phyloP scores from a whole-genome alignment of 345 rosid species.

The Eucalyptus dawsonii region DNA sequence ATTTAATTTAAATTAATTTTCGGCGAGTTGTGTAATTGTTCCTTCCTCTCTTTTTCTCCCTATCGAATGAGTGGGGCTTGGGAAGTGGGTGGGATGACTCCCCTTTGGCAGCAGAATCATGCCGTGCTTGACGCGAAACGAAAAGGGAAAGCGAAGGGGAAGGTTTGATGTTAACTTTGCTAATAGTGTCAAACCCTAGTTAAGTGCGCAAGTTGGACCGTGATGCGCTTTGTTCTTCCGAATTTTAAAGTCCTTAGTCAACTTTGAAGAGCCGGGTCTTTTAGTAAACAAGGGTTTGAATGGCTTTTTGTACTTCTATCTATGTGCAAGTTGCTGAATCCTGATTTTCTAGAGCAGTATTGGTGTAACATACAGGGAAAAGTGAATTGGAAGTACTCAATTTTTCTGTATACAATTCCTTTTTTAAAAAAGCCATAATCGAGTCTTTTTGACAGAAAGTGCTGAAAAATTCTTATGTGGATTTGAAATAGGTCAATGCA shows the following conservation, averaged over 20 bases:
- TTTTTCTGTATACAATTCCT: background rate
- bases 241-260: background rate
- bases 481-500: background rate
- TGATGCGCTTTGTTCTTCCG: background rate
- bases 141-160: background rate
- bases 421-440: background rate
- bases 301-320: background rate
- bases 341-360: background rate
- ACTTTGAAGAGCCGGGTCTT: background rate
- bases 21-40: background rate
- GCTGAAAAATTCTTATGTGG: background rate
- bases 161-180: background rate
- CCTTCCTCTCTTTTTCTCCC: background rate
- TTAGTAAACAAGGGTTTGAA: background rate
- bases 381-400: background rate
- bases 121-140: background rate
- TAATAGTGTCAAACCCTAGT: background rate
- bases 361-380: background rate
- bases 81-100: background rate
- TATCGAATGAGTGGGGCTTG: background rate
- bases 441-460: background rate
- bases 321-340: background rate
- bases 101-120: background rate
- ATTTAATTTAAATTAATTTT: background rate
- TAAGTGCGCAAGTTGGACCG: background rate